phyloP scores from a whole-genome alignment of 2,329 filamentous ascomycete genomes.

The Mycosphaerella arachidis region DNA sequence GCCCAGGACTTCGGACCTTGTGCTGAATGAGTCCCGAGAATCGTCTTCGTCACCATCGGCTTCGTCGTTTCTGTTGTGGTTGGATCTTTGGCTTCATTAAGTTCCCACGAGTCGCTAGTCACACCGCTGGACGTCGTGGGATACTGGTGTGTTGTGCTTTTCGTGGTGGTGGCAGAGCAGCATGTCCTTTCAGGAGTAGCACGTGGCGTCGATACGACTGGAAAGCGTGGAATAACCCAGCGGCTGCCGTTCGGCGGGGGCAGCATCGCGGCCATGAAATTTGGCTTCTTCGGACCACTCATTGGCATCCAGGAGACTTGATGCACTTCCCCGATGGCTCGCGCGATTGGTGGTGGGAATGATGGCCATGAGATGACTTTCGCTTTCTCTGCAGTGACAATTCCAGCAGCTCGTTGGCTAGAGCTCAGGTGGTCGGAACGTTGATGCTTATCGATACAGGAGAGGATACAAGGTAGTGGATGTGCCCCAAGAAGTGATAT shows the following conservation, averaged over 20 bases:
- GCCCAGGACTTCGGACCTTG: slow-evolving; percentile 13
- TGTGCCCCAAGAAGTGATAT: not conserved
- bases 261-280: slow-evolving; percentile 7
- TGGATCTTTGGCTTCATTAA: slow-evolving; percentile 12
- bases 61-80: slow-evolving; percentile 11
- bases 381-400: slow-evolving; percentile 9
- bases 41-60: slow-evolving; percentile 11
- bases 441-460: not conserved
- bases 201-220: slow-evolving; percentile 9
- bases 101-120: slow-evolving; percentile 9
- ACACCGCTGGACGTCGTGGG: slow-evolving; percentile 11
- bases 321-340: slow-evolving; percentile 11
- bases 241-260: slow-evolving; percentile 12
- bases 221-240: slow-evolving; percentile 6
- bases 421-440: not conserved
- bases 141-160: slow-evolving; percentile 13
- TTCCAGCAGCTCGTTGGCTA: slow-evolving; percentile 9
- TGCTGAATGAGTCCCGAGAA: slow-evolving; percentile 11
- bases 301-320: slow-evolving; percentile 14
- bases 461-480: not conserved
- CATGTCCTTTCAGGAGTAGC: slow-evolving; percentile 11
- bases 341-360: slow-evolving; percentile 11
- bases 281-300: slow-evolving; percentile 13
- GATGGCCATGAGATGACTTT: slow-evolving; percentile 14
- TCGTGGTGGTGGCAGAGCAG: slow-evolving; percentile 12